Evolutionary conservation across 2,329 filamentous ascomycete genomes (phyloP).

Genomic region (Amauroascus verrucosus): DNA sequence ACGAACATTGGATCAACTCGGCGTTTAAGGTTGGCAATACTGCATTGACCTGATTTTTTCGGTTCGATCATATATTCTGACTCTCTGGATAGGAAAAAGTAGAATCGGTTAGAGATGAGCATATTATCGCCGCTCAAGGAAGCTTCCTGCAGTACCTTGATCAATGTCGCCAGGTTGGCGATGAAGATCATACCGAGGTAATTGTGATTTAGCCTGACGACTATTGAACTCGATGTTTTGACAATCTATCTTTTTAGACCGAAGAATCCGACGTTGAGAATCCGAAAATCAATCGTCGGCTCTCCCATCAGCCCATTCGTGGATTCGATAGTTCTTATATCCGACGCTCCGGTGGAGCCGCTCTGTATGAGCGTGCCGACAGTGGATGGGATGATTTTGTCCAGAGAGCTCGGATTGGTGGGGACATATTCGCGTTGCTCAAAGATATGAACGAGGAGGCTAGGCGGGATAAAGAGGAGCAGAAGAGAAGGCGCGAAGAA

Average conservation of each 20-base stretch:
- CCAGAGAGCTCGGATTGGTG: conserved; percentile 30
- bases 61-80: not conserved
- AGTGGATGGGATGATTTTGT: conserved; percentile 34
- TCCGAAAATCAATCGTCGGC: conserved; percentile 3
- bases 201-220: conserved; percentile 10
- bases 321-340: conserved; percentile 30
- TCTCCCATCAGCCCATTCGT: conserved; percentile 11
- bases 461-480: conserved; percentile 7
- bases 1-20: conserved; percentile 27
- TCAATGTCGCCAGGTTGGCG: conserved; percentile 30
- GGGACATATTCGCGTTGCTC: conserved; percentile 32
- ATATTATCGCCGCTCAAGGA: conserved; percentile 32
- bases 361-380: conserved; percentile 28
- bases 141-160: conserved; percentile 33
- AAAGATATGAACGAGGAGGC: conserved; percentile 28
- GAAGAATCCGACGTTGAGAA: conserved; percentile 16
- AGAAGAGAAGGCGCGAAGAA: conserved; percentile 12
- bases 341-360: conserved; percentile 27
- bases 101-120: conserved; percentile 28
- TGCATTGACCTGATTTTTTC: not conserved
- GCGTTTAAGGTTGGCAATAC: conserved; percentile 24
- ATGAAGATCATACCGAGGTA: conserved; percentile 36
- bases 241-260: conserved; percentile 7
- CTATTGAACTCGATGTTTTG: not conserved
- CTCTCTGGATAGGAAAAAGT: conserved; percentile 19